Evolutionary conservation across 2,329 filamentous ascomycete genomes (phyloP), one percentile per base, ranked within the genome.

Genomic region (Paecilomyces sp.): DNA sequence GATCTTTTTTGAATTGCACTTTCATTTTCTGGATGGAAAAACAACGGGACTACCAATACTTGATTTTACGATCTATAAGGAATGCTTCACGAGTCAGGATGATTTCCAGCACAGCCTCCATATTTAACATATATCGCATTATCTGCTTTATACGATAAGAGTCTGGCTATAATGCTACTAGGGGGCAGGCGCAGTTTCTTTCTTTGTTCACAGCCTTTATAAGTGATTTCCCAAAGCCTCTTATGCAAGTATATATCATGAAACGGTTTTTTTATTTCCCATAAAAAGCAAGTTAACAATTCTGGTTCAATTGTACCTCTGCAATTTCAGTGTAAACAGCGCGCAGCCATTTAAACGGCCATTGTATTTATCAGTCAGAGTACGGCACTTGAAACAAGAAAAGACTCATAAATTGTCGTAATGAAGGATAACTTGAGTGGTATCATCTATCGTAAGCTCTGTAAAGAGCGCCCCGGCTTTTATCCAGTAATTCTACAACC

Each of bases 91-190:
- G 41, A 47, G n/a, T 47, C 41, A 47, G 41, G 41, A 47, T 47
- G 41, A 47, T 47, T 18, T 47, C 41, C 65, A 62, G 61, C 63
- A 62, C 54, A 57, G 64, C 57, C 61, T 54, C 57, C 58, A 61
- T 61, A 59, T 58, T 60, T 60, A 58, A 51, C 63, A 63, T 62
- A 60, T 61, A 58, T 47, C 41, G 41, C 41, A 47, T 47, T 47
- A 47, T 47, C 41, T 47, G n/a, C 41, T 47, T 47, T 22, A 47
- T 47, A 9, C 7, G n/a, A 47, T 47, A 47, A 28, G 41, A 47
- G 41, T 47, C 41, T n/a, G 41, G 8, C 41, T 8, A 47, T 47
- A 47, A 47, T 47, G n/a, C 41, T 47, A 47, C 41, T 18, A n/a
- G n/a, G 36, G 36, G 41, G 15, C 8, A 47, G 41, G 41, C 41